phyloP scores from a whole-genome alignment of 768 basidiomycete genomes.

The Phaffia tasmanica region DNA sequence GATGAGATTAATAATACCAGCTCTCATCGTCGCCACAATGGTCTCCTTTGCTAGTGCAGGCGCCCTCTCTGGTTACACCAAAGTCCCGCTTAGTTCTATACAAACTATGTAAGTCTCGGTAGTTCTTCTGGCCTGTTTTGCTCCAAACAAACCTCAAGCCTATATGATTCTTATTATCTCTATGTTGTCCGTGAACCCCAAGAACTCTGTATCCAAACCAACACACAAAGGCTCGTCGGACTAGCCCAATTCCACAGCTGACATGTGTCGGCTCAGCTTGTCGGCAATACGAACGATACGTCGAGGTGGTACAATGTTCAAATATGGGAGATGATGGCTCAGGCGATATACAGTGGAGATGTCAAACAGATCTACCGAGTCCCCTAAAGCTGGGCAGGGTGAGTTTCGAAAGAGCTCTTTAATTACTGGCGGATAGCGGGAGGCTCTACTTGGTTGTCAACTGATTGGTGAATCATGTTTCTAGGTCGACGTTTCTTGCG shows the following conservation, averaged over 20 bases:
- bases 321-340: slow-evolving; percentile 66
- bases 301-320: slow-evolving; percentile 65
- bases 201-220: slow-evolving; percentile 9
- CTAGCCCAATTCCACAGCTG: slow-evolving; percentile 47
- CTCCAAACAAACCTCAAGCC: slow-evolving; percentile 52
- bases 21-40: not conserved
- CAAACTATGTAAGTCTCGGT: slow-evolving; percentile 43
- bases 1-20: not conserved
- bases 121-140: slow-evolving; percentile 67
- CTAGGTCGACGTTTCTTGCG: slow-evolving; percentile 72
- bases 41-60: not conserved
- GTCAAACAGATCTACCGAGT: slow-evolving; percentile 79
- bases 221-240: not conserved
- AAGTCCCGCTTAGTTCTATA: slow-evolving; percentile 60
- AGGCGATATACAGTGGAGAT: slow-evolving; percentile 83
- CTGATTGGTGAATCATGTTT: not conserved
- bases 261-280: slow-evolving; percentile 71
- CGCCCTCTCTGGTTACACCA: slow-evolving; percentile 28
- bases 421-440: too few relatives aligned
- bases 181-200: not conserved
- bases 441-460: not conserved
- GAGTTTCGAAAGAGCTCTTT: too few relatives aligned
- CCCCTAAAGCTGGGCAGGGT: slow-evolving; percentile 58
- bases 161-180: slow-evolving; percentile 45
- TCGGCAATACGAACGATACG: slow-evolving; percentile 50